phyloP scores from a whole-genome alignment of 2,329 filamentous ascomycete genomes.

The Cryphonectria japonica region DNA sequence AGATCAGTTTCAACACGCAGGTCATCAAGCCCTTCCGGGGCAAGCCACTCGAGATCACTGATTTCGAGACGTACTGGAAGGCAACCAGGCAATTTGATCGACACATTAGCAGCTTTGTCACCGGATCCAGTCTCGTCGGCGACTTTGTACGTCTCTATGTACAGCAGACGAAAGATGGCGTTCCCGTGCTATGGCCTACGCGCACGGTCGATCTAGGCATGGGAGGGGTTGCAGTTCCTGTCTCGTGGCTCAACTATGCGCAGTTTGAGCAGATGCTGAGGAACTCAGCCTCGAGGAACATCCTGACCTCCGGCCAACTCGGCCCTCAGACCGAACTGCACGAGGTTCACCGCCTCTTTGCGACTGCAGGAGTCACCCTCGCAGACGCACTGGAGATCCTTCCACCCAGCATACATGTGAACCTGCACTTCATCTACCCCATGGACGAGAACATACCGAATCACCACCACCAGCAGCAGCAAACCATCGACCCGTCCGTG shows the following conservation, averaged over 20 bases:
- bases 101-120: slow-evolving; percentile 84
- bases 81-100: slow-evolving; percentile 91
- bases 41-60: slow-evolving; percentile 91
- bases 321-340: slow-evolving; percentile 40
- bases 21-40: slow-evolving; percentile 96
- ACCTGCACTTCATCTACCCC: slow-evolving; percentile 91
- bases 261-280: slow-evolving; percentile 66
- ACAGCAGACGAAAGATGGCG: slow-evolving; percentile 84
- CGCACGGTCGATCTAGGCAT: slow-evolving; percentile 77
- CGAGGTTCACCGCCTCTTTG: slow-evolving; percentile 72
- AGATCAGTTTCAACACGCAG: slow-evolving; percentile 92
- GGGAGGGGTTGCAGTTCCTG: slow-evolving; percentile 73
- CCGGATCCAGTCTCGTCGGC: slow-evolving; percentile 92
- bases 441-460: slow-evolving; percentile 72
- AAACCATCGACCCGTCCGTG: slow-evolving; percentile 49
- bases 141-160: slow-evolving; percentile 92
- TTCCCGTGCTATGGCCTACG: slow-evolving; percentile 84
- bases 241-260: slow-evolving; percentile 75
- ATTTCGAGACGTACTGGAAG: slow-evolving; percentile 99
- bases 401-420: slow-evolving; percentile 80
- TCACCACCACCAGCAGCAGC: slow-evolving; percentile 18
- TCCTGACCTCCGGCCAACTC: slow-evolving; percentile 55
- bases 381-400: slow-evolving; percentile 75
- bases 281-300: slow-evolving; percentile 45
- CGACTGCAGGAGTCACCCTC: slow-evolving; percentile 77